Base-by-base conservation (phyloP, 306 rosid species). In the Canavalia gladiata region DNA sequence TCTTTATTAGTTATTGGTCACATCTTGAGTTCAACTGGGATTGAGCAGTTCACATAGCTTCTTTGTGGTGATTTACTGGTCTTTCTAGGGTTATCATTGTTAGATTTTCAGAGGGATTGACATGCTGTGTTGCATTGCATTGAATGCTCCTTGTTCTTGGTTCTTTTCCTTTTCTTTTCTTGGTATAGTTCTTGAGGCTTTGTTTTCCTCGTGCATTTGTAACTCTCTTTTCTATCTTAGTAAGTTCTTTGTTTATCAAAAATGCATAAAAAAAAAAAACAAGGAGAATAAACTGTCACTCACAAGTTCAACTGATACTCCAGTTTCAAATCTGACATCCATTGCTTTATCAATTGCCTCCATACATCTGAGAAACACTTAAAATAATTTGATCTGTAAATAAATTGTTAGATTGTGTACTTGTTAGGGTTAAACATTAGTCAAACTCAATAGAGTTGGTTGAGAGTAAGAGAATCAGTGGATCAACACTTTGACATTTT, bases 321-420 rank as follows among this genome's bases (percentile, higher is more conserved):
- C 4, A 1, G 69, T 37, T 64, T 35, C 11, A 12, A 37, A 64
- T 64, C 10, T 35, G 30, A 37, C 11, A 39, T 39, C 50, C 50
- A 6, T 18, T 65, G 33, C 31, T 39, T 65, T 65, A 65, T 13
- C 34, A 65, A 41, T 65, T 65, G 41, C 7, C 51, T 3, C 41
- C 71, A 65, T 18, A 7, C 11, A 39, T n/a, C 2, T 12, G 47
- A 37, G 69, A 62, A 8, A 18, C 9, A 8, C 3, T 65, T 39
- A 39, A 64, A 13, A 37, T 35, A 64, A 37, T 64, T 64, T 64
- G 49, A 64, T 64, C 31, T 13, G 49, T 64, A n/a, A 37, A 64
- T 37, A 34, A 64, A 39, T 64, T 39, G 31, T 13, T 64, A 1
- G 37, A 64, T 39, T 13, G 39, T 39, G 12, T n/a, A 64, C 6